Evolutionary conservation across 345 rosid genomes (phyloP), one percentile per base, ranked within the genome.

Genomic region (Gossypium australe): DNA sequence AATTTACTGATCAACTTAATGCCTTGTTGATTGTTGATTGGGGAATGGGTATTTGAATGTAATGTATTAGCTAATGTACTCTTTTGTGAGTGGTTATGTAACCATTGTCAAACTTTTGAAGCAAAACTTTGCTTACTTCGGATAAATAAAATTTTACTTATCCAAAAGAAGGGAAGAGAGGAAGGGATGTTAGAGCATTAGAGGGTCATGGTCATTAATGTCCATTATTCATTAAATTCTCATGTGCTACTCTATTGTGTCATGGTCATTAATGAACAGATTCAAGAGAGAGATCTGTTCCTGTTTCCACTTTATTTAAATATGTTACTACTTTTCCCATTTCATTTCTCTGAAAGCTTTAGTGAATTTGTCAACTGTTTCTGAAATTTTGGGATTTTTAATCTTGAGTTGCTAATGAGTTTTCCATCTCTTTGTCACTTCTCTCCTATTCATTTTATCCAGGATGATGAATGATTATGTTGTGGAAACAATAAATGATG

Each of bases 391-490:
- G 58, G 24, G 24, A 51, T 49, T 16, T 59, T 57, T 57, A 57
- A 20, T 56, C 27, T 27, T 22, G 24, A 20, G 61, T 57, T 57
- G 43, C 22, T 24, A 24, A 48, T 48, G 57, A 51, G 59, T 49
- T 68, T 49, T 68, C 53, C 25, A 20, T 63, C 58, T 43, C 8
- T 69, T 38, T 76, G 56, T 16, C 58, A 65, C 20, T 75, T 70
- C 29, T 76, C 73, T 60, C n/a, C 16, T 82, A 12, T 51, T 70
- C 61, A 11, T 72, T 70, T 73, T 61, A 9, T 82, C 48, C 89
- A 90, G 94, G 88, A 90, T 88, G 94, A 90, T 88, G 94, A 90
- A 89, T 68, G 90, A 90, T 77, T 88, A 90, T 84, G 77, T 73
- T 62, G 92, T 88, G 80, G 92, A 90, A 86, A 85, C 86, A 25